Base-by-base conservation (phyloP, 257 asterid species). In the Thymus mandschuricus region DNA sequence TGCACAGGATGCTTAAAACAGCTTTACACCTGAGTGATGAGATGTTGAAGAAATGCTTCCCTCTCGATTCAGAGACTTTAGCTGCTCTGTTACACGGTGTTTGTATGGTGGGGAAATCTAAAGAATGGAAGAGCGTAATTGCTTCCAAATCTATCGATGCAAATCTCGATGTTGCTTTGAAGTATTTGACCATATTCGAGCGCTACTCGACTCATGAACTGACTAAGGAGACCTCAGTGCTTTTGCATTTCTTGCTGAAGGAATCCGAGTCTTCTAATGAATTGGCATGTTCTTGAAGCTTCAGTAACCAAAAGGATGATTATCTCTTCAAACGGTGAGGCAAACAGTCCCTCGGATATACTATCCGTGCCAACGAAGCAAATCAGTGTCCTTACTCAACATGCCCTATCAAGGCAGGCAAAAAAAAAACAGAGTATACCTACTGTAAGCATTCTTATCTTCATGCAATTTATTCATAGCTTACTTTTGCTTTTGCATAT, bases 61-160 rank as follows among this genome's bases (percentile, higher is more conserved):
- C 67, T 64, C 75, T 77, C 35, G 83, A 83, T 76, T 72, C 92
- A 9, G 86, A 85, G 71, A 81, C 78, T 69, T 82, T 94, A 48
- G 90, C 88, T 7, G 88, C 97, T 49, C 66, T 94, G 75, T 76
- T 94, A 67, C 87, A 77, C 69, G 91, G 96, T 29, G 79, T 86
- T 80, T 91, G 96, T 81, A 75, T 74, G 6, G 87, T 61, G 27
- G 95, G 96, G 43, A 89, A 80, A 77, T 80, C 86, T 59, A 82
- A 81, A 62, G 92, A 88, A 59, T 91, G 99, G 99, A 86, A 79
- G 84, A 82, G 73, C 61, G 69, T 91, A 44, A 54, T 86, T 75
- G 29, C 84, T 27, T 79, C 74, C 71, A 75, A 82, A 72, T 76
- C 89, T 7, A 48, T 72, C 69, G 85, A 75, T 38, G 77, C 79